Evolutionary conservation across 495 filamentous ascomycete genomes (phyloP).

Genomic region (Neurospora tetraspora): DNA sequence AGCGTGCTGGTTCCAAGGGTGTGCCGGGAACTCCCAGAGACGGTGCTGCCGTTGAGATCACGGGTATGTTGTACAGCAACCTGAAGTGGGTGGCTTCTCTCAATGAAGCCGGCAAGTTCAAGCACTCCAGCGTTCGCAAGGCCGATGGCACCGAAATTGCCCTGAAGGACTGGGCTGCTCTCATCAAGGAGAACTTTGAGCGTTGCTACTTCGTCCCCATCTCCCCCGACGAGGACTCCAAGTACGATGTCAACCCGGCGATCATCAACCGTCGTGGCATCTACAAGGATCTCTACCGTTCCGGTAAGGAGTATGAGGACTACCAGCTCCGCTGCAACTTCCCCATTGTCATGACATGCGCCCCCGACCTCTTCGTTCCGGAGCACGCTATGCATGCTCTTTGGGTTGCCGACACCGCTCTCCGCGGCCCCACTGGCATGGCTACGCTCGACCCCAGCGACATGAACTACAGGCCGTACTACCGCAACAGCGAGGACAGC

Average conservation of each 20-base stretch:
- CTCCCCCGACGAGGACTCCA: slow-evolving; percentile 52
- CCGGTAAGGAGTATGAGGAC: slow-evolving; percentile 91
- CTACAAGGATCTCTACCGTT: slow-evolving; percentile 92
- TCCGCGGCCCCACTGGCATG: slow-evolving; percentile 88
- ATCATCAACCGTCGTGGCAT: slow-evolving; percentile 85
- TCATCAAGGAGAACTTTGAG: slow-evolving; percentile 82
- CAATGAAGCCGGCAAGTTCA: slow-evolving; percentile 54
- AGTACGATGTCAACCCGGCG: slow-evolving; percentile 69
- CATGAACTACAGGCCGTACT: slow-evolving; percentile 85
- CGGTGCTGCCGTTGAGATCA: slow-evolving; percentile 92
- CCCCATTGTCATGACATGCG: slow-evolving; percentile 90
- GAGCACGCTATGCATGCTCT: slow-evolving; percentile 68
- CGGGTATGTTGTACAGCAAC: slow-evolving; percentile 80
- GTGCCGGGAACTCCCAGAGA: slow-evolving; percentile 94
- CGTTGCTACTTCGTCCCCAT: slow-evolving; percentile 77
- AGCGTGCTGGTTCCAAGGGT: slow-evolving; percentile 82
- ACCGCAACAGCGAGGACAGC: slow-evolving; percentile 89
- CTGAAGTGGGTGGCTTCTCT: slow-evolving; percentile 69
- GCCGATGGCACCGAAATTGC: slow-evolving; percentile 51
- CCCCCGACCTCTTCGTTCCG: slow-evolving; percentile 75
- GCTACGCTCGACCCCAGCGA: slow-evolving; percentile 89
- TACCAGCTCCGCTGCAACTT: slow-evolving; percentile 95
- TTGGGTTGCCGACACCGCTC: slow-evolving; percentile 61
- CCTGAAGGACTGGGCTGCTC: slow-evolving; percentile 69
- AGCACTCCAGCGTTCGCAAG: slow-evolving; percentile 58